These are phyloP conservation scores for Aphanomyces stellatus DNA, from an alignment of 352 stramenopile genomes.

Conservation along the genomic window DNA sequence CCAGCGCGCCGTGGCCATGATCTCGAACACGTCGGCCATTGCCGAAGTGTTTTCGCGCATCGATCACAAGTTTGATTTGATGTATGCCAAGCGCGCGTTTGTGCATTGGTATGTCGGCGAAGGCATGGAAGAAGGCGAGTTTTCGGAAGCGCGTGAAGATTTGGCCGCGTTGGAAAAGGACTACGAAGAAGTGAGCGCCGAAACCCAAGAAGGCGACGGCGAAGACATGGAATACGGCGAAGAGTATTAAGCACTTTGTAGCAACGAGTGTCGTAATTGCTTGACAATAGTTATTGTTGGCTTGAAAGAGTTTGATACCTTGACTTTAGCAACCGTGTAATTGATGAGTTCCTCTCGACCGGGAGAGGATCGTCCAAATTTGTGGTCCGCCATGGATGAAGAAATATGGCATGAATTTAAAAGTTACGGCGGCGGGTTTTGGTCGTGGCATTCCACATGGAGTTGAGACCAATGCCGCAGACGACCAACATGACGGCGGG, in stretches of 20 bases:
- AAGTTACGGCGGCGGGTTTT: not conserved
- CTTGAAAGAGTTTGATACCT: not conserved
- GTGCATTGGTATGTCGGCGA: slow-evolving; percentile 98
- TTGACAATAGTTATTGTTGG: too few species aligned
- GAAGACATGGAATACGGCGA: slow-evolving; percentile 85
- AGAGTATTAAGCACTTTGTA: slow-evolving; percentile 56
- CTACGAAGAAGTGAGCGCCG: slow-evolving; percentile 96
- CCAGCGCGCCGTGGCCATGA: slow-evolving; percentile 15
- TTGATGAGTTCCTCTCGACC: too few species aligned
- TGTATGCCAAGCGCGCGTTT: slow-evolving; percentile 98
- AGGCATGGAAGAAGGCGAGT: slow-evolving; percentile 98
- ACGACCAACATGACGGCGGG: slow-evolving; percentile 40
- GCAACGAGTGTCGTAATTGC: not conserved
- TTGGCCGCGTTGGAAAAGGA: slow-evolving; percentile 97
- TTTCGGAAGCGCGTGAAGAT: slow-evolving; percentile 96
- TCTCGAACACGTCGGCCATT: slow-evolving; percentile 18
- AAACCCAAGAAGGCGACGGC: slow-evolving; percentile 92
- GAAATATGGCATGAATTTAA: not conserved
- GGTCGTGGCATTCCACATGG: slow-evolving; percentile 21
- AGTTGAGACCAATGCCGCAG: slow-evolving; percentile 54
- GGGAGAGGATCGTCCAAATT: too few species aligned
- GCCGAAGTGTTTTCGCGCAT: slow-evolving; percentile 95
- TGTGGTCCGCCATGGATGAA: not conserved
- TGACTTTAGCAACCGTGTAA: too few species aligned
- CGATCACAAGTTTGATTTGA: slow-evolving; percentile 99